A percentile compares a stretch with the other conserved stretches of the same genome.
These are phyloP conservation scores for Neurospora terricola DNA, from an alignment of 495 filamentous ascomycete genomes.

Conservation along the genomic window DNA sequence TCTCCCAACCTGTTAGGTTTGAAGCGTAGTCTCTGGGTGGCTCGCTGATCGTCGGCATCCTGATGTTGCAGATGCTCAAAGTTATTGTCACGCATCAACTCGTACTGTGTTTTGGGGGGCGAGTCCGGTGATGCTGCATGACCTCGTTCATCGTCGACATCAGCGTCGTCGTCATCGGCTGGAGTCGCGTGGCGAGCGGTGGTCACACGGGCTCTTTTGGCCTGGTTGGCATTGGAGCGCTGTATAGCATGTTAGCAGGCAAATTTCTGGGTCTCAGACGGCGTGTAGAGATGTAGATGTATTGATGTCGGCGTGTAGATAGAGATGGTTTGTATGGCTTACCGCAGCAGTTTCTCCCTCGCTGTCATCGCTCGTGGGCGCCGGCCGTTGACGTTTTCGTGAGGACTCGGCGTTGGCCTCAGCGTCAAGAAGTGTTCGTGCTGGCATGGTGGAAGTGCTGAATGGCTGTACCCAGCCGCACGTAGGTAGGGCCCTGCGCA, in stretches of 20 bases:
- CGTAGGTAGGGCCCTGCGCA: not conserved
- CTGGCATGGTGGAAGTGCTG: not conserved
- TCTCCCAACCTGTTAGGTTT: slow-evolving; percentile 44
- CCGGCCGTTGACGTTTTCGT: slow-evolving; percentile 25
- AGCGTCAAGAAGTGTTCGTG: not conserved
- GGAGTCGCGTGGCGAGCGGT: slow-evolving; percentile 29
- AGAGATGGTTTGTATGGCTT: not conserved
- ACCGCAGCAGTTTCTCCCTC: slow-evolving; percentile 28
- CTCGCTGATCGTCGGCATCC: slow-evolving; percentile 51
- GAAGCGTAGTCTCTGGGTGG: slow-evolving; percentile 59
- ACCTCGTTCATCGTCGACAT: slow-evolving; percentile 9
- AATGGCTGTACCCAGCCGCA: not conserved
- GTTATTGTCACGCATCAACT: slow-evolving; percentile 38
- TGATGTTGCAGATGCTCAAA: slow-evolving; percentile 44
- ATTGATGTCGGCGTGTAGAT: not conserved
- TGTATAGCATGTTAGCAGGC: not conserved
- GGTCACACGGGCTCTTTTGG: slow-evolving; percentile 21
- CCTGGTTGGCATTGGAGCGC: not conserved
- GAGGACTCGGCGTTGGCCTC: slow-evolving; percentile 14
- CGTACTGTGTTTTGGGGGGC: slow-evolving; percentile 40
- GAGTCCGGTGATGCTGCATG: slow-evolving; percentile 9
- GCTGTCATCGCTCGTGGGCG: slow-evolving; percentile 27
- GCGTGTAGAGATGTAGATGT: not conserved
- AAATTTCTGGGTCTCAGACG: not conserved
- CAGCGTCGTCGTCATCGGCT: slow-evolving; percentile 30